Evolutionary conservation across 176 grass and related monocot species (phyloP).

Genomic region (Pontederia crassipes): DNA sequence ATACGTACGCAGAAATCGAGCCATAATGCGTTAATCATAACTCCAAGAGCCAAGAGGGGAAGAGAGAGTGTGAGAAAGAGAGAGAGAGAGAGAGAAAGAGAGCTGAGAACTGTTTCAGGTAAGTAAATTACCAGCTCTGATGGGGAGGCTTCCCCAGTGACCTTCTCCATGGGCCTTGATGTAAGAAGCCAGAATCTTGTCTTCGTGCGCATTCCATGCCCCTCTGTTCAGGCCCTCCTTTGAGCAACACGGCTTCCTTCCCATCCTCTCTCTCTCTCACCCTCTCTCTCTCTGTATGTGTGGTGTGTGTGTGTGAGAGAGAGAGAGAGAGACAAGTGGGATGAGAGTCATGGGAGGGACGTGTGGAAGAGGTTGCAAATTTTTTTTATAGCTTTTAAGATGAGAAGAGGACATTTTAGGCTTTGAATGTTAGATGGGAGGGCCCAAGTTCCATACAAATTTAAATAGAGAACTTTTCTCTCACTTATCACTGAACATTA

Average conservation of each 20-base stretch:
- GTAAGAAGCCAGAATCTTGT: conserved; percentile 5
- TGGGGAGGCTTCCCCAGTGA: conserved; percentile 2
- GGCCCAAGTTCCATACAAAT: too few species aligned
- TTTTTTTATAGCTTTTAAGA: too few species aligned
- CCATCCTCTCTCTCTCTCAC: not conserved
- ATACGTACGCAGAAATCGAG: not conserved
- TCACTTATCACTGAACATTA: too few species aligned
- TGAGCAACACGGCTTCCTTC: not conserved
- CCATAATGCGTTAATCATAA: not conserved
- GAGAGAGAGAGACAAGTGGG: not conserved
- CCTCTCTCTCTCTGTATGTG: not conserved
- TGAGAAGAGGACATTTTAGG: too few species aligned
- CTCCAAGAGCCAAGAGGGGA: too few species aligned
- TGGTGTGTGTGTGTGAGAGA: too few species aligned
- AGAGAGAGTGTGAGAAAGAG: not conserved
- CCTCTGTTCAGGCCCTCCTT: conserved; percentile 9
- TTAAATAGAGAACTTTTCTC: too few species aligned
- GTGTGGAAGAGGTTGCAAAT: too few species aligned
- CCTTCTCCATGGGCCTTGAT: not conserved
- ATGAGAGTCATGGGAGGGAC: not conserved
- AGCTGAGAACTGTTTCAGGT: not conserved
- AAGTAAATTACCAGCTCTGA: conserved; percentile 6
- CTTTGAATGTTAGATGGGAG: too few species aligned
- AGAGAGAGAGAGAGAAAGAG: not conserved
- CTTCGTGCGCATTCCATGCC: conserved; percentile 1